Conservation (phyloP, 2,329 filamentous ascomycete species). For the Penicillium sp. region DNA sequence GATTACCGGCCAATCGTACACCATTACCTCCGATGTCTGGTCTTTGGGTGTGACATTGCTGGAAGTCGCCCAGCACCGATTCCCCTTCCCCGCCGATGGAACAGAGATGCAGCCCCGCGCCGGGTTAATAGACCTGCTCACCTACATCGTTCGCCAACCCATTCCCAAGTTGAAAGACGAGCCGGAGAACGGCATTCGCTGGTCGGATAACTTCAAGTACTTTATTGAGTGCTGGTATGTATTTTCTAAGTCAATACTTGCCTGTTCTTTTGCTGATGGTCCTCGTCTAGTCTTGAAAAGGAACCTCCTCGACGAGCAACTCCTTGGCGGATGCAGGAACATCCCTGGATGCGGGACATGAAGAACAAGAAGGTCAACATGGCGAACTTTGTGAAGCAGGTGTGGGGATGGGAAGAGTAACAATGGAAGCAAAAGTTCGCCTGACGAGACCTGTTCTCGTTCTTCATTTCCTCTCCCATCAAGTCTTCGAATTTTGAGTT, state of each 20-base stretch:
- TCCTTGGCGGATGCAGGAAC: constrained; percentile 97
- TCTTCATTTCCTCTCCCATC: not conserved
- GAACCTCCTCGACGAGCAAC: constrained; percentile 80
- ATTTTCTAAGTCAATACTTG: not conserved
- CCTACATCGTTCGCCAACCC: constrained; percentile 93
- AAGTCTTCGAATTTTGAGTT: constrained; percentile 11
- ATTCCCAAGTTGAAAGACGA: constrained; percentile 97
- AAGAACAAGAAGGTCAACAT: constrained; percentile 94
- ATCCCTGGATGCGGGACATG: constrained; percentile 99
- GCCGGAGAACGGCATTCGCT: constrained; percentile 79
- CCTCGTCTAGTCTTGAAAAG: constrained; percentile 73
- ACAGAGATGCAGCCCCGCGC: constrained; percentile 92
- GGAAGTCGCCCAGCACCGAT: constrained; percentile 98
- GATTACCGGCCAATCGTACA: constrained; percentile 96
- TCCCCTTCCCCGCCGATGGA: constrained; percentile 95
- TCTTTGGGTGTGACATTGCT: constrained; percentile 92
- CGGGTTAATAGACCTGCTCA: constrained; percentile 88
- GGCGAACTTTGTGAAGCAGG: constrained; percentile 85
- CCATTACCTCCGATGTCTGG: constrained; percentile 98
- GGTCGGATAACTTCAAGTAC: constrained; percentile 98
- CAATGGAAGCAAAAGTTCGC: constrained; percentile 9
- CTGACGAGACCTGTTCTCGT: not conserved
- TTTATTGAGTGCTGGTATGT: constrained; percentile 96
- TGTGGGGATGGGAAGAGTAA: constrained; percentile 91
- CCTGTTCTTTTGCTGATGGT: constrained; percentile 2